Evolutionary conservation across 2,329 filamentous ascomycete genomes (phyloP), one percentile per base, ranked within the genome.

Genomic region (Exophiala phaeomuriformis): DNA sequence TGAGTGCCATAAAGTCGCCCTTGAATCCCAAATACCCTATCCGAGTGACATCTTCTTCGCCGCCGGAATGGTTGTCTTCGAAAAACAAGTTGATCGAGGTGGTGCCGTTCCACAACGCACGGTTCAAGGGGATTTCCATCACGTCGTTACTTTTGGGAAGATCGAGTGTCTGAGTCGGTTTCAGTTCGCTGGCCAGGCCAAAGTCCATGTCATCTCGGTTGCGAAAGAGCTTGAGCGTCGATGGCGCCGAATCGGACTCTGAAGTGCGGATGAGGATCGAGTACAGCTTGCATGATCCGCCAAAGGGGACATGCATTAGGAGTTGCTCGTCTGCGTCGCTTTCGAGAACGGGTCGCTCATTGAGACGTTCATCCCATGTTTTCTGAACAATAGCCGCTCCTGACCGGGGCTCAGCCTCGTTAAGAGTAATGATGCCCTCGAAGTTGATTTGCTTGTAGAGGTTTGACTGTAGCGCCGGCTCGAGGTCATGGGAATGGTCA

Each of bases 381-480:
- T 98, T 98, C 72, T 89, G 83, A 35, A 94, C 81, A 31, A 97
- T 79, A 1, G 80, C 81, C 61, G 81, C 80, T 12, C 90, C 93
- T 0, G 83, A 79, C 55, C 83, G 80, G 5, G 82, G 73, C 9
- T 72, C 69, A 7, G 82, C 76, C 72, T 97, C 93, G 69, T 98
- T 98, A 51, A 96, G 74, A 0, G 91, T 93, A 36, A 77, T 81
- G 58, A 98, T 83, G 30, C 83, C 80, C 71, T 88, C 85, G 72
- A 97, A 96, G 68, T 90, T 82, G 70, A 98, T 90, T 68, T 95
- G 86, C 60, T 88, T 83, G 75, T 96, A 97, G 35, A 98, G 83
- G 40, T 90, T 89, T 64, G 84, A 85, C 71, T 97, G 91, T 10
- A 96, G 77, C 1, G 90, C 91, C 0, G 93, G 93, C 1, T 88